Evolutionary conservation across 2,329 filamentous ascomycete species (phyloP), one percentile per base, ranked within the genome.

Genomic region (Helotiales sp.): DNA sequence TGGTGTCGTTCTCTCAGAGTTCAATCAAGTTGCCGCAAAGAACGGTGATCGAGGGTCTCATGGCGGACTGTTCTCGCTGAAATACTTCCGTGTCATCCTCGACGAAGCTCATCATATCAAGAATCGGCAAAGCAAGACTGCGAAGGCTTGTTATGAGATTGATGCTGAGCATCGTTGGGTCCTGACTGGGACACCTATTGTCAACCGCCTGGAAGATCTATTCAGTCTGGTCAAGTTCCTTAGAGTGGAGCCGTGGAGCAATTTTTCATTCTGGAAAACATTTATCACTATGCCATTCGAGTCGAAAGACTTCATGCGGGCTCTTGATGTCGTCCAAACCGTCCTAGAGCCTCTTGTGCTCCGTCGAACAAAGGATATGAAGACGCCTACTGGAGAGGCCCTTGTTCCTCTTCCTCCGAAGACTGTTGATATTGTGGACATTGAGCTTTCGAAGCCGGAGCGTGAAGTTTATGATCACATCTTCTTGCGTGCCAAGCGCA

Each of bases 231-330:
- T 98, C 12, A 86, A 91, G 2, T 99, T 98, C 74, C 77, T 99
- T 10, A 87, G 91, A 56, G 95, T 99, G 3, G 93, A 98, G 71
- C 95, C 95, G 0, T 99, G 95, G 95, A 95, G 89, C 69, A 98
- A 98, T 72, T 99, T 99, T 73, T 96, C 93, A 0, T 99, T 96
- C 75, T 99, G 95, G 95, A 93, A 93, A 71, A 98, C 95, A 0
- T 99, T 99, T 72, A 98, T 99, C 69, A 99, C 95, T 0, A 88
- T 96, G 1, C 95, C 95, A 0, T 99, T 99, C 63, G 95, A 99
- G 72, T 93, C 91, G 0, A 95, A 95, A 65, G 90, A 99, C 62
- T 97, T 96, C 70, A 85, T 97, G 65, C 87, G 93, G 4, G 95
- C 95, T 0, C 79, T 99, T 7, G 95, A 98, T 70, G 95, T 99